Base-by-base conservation (phyloP, 2,329 filamentous ascomycete genomes). In the Sporothrix inflata region DNA sequence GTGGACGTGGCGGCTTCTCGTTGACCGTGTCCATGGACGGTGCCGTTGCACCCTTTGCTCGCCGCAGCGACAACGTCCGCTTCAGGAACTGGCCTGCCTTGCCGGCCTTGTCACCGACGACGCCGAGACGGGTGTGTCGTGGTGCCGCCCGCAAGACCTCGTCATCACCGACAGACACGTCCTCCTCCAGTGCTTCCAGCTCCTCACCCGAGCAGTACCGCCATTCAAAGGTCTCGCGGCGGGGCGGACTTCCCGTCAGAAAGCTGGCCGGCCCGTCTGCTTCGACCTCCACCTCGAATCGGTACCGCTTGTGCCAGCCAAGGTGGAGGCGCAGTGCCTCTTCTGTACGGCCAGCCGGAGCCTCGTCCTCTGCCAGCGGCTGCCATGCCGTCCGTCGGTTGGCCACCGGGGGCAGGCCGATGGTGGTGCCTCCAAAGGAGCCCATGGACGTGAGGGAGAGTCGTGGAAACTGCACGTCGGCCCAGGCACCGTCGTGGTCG, bases 171-270 rank as follows among this genome's bases (percentile, higher is more conserved):
- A 11, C 27, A 60, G 30, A 24, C 1, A 12, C 8, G n/a, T 75
- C 69, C 4, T 77, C 74, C 19, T 77, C 77, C 16, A 83, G 74
- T 3, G 72, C 74, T 66, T 74, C 75, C 40, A 84, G 77, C 61
- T 79, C 81, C 11, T 74, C 73, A 47, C 80, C 79, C 57, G 76
- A 75, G 72, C 79, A 80, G 70, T 79, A 76, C 4, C 82, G 80
- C 83, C 83, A 85, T 77, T 84, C 80, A 73, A 83, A 84, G n/a
- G 74, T 69, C 74, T 84, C 82, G n/a, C 77, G 75, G 8, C 60
- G 38, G 19, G 34, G 11, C 1, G 34, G 8, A 24, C 9, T 21
- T 0, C 12, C 34, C 8, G 40, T 27, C 19, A 60, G 53, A 45
- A 12, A 53, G 21, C 55, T 55, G 8, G 49, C 21, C 40, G 40